A percentile compares a stretch with the other conserved stretches of the same genome.
phyloP scores from a whole-genome alignment of 75 land plant genomes.

The Adiantum capillusveneris region DNA sequence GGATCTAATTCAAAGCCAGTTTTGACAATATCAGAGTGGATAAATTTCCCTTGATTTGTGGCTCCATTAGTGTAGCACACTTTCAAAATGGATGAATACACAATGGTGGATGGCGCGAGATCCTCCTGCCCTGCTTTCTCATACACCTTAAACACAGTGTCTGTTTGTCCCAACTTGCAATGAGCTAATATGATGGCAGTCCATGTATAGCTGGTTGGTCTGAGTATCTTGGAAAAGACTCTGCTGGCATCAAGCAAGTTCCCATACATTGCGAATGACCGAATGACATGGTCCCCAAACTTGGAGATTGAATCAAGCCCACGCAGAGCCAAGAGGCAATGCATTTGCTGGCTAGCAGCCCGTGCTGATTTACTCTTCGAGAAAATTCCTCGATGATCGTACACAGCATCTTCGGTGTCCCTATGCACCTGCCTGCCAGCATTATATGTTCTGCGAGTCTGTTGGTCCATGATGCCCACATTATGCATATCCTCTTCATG shows the following conservation, averaged over 20 bases:
- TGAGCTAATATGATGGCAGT: constrained; percentile 3
- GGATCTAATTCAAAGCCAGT: constrained; percentile 13
- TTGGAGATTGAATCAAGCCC: neutral
- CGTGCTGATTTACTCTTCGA: too few species aligned
- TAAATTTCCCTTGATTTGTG: constrained; percentile 11
- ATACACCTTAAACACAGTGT: constrained; percentile 10
- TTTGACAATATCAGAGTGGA: constrained; percentile 17
- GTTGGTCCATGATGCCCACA: too few species aligned
- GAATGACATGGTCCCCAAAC: neutral
- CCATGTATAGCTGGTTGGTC: constrained; percentile 8
- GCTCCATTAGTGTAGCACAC: constrained; percentile 11
- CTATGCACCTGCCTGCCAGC: too few species aligned
- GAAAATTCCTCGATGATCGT: too few species aligned
- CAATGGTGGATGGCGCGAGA: constrained; percentile 18
- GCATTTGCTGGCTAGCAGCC: too few species aligned
- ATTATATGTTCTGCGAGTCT: too few species aligned
- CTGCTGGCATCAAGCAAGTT: neutral
- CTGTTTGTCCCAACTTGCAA: constrained; percentile 3
- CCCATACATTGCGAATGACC: neutral
- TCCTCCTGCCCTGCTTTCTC: constrained; percentile 5
- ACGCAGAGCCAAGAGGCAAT: neutral
- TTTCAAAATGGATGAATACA: constrained; percentile 16
- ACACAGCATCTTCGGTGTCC: too few species aligned
- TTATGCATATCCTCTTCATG: too few species aligned
- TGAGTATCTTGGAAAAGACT: constrained; percentile 2